A percentile compares a stretch with the other conserved stretches of the same genome.
Conservation (phyloP, 2,329 filamentous ascomycete genomes). For the Verticillium zaregamsianum region DNA sequence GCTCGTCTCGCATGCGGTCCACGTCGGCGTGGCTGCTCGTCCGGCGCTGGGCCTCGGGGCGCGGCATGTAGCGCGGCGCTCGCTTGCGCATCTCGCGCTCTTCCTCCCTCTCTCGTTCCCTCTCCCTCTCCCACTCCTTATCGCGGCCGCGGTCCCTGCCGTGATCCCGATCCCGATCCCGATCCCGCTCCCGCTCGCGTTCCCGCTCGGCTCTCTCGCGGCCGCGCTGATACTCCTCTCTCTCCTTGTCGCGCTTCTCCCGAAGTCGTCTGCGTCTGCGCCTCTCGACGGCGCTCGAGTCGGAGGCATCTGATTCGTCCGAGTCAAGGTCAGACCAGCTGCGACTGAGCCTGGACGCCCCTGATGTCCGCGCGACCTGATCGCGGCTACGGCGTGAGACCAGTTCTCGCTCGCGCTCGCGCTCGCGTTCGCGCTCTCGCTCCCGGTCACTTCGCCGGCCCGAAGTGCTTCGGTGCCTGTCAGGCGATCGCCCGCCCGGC, state of each 20-base stretch:
- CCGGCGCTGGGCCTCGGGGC: slow-evolving; percentile 36
- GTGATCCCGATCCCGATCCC: slow-evolving; percentile 30
- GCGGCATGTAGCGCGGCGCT: slow-evolving; percentile 27
- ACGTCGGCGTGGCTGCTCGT: slow-evolving; percentile 48
- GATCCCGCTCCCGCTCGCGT: slow-evolving; percentile 32
- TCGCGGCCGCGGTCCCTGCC: slow-evolving; percentile 23
- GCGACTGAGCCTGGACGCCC: slow-evolving; percentile 32
- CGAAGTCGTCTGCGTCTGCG: slow-evolving; percentile 14
- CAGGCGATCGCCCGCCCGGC: slow-evolving; percentile 27
- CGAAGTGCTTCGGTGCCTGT: slow-evolving; percentile 31
- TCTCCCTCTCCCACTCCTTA: slow-evolving; percentile 25
- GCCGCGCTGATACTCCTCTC: slow-evolving; percentile 26
- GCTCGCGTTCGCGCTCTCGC: not conserved
- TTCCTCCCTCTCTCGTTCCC: slow-evolving; percentile 25
- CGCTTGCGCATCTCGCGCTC: slow-evolving; percentile 24
- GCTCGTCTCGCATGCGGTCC: slow-evolving; percentile 26
- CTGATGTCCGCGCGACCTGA: slow-evolving; percentile 21
- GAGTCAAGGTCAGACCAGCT: slow-evolving; percentile 37
- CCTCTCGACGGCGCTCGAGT: slow-evolving; percentile 25
- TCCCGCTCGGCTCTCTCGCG: slow-evolving; percentile 32
- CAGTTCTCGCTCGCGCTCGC: not conserved
- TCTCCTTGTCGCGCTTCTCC: slow-evolving; percentile 15
- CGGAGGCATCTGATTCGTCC: slow-evolving; percentile 28
- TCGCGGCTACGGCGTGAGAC: slow-evolving; percentile 33
- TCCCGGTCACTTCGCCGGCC: slow-evolving; percentile 17